phyloP scores from a whole-genome alignment of 2,329 filamentous ascomycete genomes.

The Akanthomyces muscarius region DNA sequence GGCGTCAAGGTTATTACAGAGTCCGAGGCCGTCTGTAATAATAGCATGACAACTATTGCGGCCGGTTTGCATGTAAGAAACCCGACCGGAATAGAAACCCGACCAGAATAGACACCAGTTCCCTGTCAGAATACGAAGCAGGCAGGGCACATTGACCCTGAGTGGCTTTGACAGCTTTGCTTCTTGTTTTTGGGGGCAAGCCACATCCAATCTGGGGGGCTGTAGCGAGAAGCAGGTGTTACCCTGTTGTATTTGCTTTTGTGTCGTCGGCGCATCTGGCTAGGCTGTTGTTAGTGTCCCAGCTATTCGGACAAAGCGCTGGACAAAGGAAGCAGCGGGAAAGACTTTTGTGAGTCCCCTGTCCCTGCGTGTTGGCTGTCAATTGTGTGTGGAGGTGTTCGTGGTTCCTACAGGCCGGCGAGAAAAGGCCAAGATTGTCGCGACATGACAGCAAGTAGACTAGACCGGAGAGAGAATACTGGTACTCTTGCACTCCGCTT shows the following conservation, averaged over 20 bases:
- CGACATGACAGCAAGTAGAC: neutral
- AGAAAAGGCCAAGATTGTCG: neutral
- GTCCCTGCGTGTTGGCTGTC: neutral
- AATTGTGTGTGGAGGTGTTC: neutral
- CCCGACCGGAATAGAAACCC: neutral
- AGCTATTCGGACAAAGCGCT: conserved; percentile 6
- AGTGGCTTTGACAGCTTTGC: neutral
- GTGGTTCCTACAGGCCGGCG: neutral
- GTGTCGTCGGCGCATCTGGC: neutral
- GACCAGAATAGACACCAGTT: neutral
- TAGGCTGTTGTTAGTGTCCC: neutral
- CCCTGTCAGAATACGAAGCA: neutral
- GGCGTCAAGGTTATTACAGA: neutral
- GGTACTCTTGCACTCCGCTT: too few relatives aligned
- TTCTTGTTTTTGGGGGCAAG: conserved; percentile 1
- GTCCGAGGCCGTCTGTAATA: neutral
- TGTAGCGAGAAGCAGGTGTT: neutral
- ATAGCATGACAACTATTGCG: neutral
- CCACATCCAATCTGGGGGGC: conserved; percentile 1
- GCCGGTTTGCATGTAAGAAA: neutral
- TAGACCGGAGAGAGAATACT: too few relatives aligned
- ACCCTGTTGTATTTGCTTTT: neutral
- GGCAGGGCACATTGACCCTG: neutral
- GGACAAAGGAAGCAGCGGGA: neutral
- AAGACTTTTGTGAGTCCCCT: neutral